Evolutionary conservation across 441 rosid species (phyloP).

Genomic region (Croton setiger): DNA sequence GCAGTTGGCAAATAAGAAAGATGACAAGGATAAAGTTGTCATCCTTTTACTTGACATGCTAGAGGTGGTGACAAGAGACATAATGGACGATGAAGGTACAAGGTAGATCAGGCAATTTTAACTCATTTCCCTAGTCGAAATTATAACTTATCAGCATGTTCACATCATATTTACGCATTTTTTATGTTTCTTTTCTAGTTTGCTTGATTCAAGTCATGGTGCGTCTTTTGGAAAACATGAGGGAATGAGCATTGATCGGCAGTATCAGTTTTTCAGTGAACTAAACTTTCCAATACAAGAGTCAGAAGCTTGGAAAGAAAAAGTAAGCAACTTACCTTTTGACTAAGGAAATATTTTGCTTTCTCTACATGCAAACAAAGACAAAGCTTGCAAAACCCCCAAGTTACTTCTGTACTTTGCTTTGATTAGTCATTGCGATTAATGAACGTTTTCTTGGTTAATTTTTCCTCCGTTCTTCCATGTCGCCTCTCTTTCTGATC

Average conservation of each 20-base stretch:
- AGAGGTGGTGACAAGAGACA: conserved; percentile 94
- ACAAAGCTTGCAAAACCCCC: background rate
- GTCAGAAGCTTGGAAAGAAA: conserved; percentile 97
- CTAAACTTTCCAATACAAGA: conserved; percentile 48
- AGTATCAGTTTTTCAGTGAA: conserved; percentile 71
- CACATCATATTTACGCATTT: background rate
- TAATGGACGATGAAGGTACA: conserved; percentile 63
- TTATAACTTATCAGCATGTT: background rate
- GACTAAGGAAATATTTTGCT: background rate
- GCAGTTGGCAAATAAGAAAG: conserved; percentile 68
- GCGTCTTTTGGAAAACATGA: conserved; percentile 55
- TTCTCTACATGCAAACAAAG: background rate
- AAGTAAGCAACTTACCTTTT: conserved; percentile 39
- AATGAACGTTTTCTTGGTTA: background rate
- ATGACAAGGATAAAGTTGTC: conserved; percentile 86
- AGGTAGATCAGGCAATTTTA: conserved; percentile 6
- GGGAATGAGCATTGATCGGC: conserved; percentile 58
- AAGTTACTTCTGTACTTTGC: background rate
- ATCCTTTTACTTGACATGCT: conserved; percentile 97
- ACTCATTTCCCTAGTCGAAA: background rate
- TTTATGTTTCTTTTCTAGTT: conserved; percentile 35
- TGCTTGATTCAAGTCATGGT: conserved; percentile 70
- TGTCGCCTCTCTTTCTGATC: background rate
- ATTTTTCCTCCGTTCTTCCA: background rate
- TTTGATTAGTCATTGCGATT: background rate